Evolutionary conservation across 169 alveolate genomes (phyloP), one percentile per base, ranked within the genome.

Genomic region (Pseudocohnilembus persalinus): DNA sequence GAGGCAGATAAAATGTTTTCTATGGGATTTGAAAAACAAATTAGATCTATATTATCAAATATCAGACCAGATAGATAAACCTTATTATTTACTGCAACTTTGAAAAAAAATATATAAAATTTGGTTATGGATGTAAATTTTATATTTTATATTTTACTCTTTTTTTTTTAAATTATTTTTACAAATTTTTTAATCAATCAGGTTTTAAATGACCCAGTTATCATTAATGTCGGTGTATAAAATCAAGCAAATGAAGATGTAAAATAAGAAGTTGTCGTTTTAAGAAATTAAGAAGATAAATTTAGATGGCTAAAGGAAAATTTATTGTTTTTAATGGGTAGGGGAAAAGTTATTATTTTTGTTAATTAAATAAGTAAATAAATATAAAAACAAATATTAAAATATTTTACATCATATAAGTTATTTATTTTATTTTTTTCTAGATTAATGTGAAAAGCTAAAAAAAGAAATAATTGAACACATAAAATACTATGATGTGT

Each of bases 1-100:
- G 97, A 94, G 84, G 96, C 96, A 35, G 97, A 94, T 85, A 80
- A 90, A 88, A 92, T 94, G 97, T 90, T 94, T 88, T 89, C 89
- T 84, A 82, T 94, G 88, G 97, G 97, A 0, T 94, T 94, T 88
- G 97, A 94, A 65, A 90, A 92, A 28, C 90, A 94, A 89, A 88
- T 94, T 31, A 76, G 91, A 64, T 76, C 90, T 0, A 83, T 91
- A 0, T n/a, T 90, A 63, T 73, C 89, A 78, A 81, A 92, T 77
- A 91, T 90, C 0, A 83, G 96, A 77, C 94, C 96, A 1, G 93
- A 92, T 74, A 88, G 93, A 75, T 91, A 92, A 81, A 88, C 90
- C 6, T 74, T 88, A 28, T 79, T 94, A 77, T 94, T 92, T 85
- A 88, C 93, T 30, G 97, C 97, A 0, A 94, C 97, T 25, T 90